A percentile compares a stretch with the other conserved stretches of the same genome.
Evolutionary conservation across 208 protist genomes (phyloP).

Genomic region (Leishmania lainsoni): DNA sequence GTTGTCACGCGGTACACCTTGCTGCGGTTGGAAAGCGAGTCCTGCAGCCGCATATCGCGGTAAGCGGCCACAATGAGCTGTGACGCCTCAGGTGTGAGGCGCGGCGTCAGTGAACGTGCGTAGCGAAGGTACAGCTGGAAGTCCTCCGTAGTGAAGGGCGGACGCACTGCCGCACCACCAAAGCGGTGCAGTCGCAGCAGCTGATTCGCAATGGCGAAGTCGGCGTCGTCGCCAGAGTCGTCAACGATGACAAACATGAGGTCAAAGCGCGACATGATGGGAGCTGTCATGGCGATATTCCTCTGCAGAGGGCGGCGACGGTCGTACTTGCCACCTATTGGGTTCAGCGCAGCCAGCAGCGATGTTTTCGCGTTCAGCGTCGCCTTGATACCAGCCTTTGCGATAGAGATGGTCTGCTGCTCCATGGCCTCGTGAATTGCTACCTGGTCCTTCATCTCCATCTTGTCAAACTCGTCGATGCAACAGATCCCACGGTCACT

Average conservation of each 20-base stretch:
- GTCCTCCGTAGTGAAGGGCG: conserved; percentile 82
- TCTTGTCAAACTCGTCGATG: conserved; percentile 99
- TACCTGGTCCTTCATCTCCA: conserved; percentile 99
- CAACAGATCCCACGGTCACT: conserved; percentile 99
- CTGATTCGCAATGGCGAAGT: conserved; percentile 97
- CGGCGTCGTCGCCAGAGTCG: conserved; percentile 95
- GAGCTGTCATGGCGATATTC: conserved; percentile 94
- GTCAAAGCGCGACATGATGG: conserved; percentile 99
- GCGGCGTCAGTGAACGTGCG: conserved; percentile 90
- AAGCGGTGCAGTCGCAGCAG: conserved; percentile 95
- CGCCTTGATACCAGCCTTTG: conserved; percentile 98
- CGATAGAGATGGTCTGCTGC: conserved; percentile 99
- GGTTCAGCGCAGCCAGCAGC: conserved; percentile 98
- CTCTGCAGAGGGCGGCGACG: conserved; percentile 91
- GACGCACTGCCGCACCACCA: conserved; percentile 65
- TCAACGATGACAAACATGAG: conserved; percentile 99
- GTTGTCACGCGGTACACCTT: conserved; percentile 98
- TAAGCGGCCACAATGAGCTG: conserved; percentile 93
- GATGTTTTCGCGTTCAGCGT: conserved; percentile 99
- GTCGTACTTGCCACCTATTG: conserved; percentile 97
- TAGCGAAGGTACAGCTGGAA: conserved; percentile 95
- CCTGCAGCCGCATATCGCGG: conserved; percentile 91
- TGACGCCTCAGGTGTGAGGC: conserved; percentile 82
- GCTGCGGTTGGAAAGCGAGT: conserved; percentile 86
- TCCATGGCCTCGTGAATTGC: conserved; percentile 99